Base-by-base conservation (phyloP, 2,329 filamentous ascomycete genomes). In the Elsinoe perseae region DNA sequence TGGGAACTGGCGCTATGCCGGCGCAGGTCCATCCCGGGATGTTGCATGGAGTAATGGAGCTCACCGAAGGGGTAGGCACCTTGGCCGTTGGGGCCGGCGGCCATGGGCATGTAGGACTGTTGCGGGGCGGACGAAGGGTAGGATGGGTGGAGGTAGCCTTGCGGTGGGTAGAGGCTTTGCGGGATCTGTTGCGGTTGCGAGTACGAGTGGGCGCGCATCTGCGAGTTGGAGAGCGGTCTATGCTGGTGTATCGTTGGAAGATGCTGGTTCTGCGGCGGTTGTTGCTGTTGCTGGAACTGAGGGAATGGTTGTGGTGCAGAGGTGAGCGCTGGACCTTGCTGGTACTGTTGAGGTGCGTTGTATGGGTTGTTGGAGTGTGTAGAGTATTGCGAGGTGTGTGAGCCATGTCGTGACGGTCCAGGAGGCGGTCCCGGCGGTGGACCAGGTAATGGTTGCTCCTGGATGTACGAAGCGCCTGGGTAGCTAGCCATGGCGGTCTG, bases 401-500 rank as follows among this genome's bases (percentile, higher is more conserved):
- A 56, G 20, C 8, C 28, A 5, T 44, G 38, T 32, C 40, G 10
- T 36, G 40, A 46, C 23, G 23, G 38, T 27, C 18, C 42, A 12
- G 53, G 53, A 32, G 53, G 53, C 21, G 53, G 53, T 23, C 53
- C 53, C 21, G 53, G 53, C 20, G 53, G 53, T 5, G 53, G 53
- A 9, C 53, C 53, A 30, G 53, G 53, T n/a, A 56, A 16, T 18
- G 34, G 32, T 20, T 52, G 48, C 20, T 18, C 42, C 16, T 20
- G 25, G 9, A 32, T 3, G 18, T 56, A 48, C 1, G 53, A 30
- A 14, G 53, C 53, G 38, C 53, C 53, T 30, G 53, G 53, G 30
- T 56, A 56, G 12, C 53, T 48, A 56, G 53, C 23, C 53, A 56
- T 56, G 53, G 53, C 53, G 30, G 38, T 42, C 28, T 56, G 53